phyloP scores from a whole-genome alignment of 169 alveolate genomes.

The Cryptosporidium felis region DNA sequence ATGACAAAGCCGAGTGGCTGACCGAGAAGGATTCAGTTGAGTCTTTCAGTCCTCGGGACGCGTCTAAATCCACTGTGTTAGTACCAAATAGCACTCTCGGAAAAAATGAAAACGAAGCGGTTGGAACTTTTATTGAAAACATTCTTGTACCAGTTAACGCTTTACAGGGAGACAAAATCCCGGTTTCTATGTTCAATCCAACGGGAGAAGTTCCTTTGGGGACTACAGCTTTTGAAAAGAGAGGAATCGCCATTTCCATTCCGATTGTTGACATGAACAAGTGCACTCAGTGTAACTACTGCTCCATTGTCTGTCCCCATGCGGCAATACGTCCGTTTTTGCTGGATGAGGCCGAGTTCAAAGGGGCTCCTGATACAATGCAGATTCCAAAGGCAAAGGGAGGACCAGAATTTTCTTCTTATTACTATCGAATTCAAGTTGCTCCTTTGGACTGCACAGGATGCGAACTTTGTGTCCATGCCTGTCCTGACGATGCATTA shows the following conservation, averaged over 20 bases:
- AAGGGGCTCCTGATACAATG: conserved; percentile 74
- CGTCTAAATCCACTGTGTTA: background rate
- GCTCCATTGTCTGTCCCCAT: conserved; percentile 79
- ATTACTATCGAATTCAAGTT: conserved; percentile 77
- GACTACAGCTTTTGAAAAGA: conserved; percentile 75
- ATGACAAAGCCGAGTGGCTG: conserved; percentile 11
- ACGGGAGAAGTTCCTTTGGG: conserved; percentile 76
- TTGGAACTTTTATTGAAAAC: conserved; percentile 46
- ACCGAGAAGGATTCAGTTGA: background rate
- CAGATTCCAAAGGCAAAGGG: conserved; percentile 73
- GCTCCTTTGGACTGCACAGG: conserved; percentile 80
- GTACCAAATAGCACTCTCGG: background rate
- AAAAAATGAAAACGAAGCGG: no score
- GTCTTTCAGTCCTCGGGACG: background rate
- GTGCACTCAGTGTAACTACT: conserved; percentile 78
- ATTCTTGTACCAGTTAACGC: conserved; percentile 61
- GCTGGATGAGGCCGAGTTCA: conserved; percentile 71
- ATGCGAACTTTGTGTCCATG: conserved; percentile 78
- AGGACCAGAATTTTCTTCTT: conserved; percentile 73
- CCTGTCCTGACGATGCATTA: conserved; percentile 80
- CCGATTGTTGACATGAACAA: conserved; percentile 80
- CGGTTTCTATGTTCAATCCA: conserved; percentile 75
- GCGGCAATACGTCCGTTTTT: conserved; percentile 79
- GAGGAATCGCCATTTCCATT: conserved; percentile 76
- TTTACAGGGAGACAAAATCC: conserved; percentile 73